A percentile compares a stretch with the other conserved stretches of the same genome.
phyloP scores from a whole-genome alignment of 2,329 filamentous ascomycete species.

The Paraconiothyrium sp. region DNA sequence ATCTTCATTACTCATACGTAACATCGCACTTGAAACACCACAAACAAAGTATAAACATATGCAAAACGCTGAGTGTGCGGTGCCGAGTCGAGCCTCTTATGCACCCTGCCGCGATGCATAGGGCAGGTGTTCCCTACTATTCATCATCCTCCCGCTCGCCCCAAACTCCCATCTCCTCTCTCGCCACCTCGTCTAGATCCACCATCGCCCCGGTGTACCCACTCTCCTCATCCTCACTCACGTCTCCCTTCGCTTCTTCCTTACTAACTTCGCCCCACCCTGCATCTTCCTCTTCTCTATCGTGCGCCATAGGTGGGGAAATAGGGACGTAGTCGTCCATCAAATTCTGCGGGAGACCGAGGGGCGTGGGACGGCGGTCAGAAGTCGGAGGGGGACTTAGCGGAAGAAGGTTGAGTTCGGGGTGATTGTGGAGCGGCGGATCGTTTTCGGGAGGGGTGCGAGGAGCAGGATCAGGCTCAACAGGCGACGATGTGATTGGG shows the following conservation, averaged over 20 bases:
- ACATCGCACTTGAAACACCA: no score
- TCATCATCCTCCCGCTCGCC: constrained; percentile 36
- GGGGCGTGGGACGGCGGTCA: constrained; percentile 25
- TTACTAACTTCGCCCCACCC: constrained; percentile 46
- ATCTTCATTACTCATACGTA: no score
- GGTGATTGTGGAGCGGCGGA: constrained; percentile 24
- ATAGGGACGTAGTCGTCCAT: constrained; percentile 49
- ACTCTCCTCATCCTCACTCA: constrained; percentile 29
- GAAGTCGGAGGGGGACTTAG: constrained; percentile 34
- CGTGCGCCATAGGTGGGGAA: constrained; percentile 27
- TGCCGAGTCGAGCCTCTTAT: no score
- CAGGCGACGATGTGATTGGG: neutral
- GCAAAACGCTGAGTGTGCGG: no score
- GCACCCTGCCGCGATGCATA: no score
- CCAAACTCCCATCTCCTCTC: constrained; percentile 50
- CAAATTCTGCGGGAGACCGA: constrained; percentile 41
- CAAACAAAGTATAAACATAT: no score
- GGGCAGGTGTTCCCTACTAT: neutral
- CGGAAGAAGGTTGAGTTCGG: constrained; percentile 47
- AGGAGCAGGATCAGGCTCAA: no score
- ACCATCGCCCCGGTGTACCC: constrained; percentile 30
- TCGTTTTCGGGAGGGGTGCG: no score
- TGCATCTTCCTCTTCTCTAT: constrained; percentile 41
- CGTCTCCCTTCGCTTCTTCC: constrained; percentile 32
- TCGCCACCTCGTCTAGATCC: constrained; percentile 47